Evolutionary conservation across 2,329 filamentous ascomycete species (phyloP), one percentile per base, ranked within the genome.

Genomic region (Cladorrhinum sp.): DNA sequence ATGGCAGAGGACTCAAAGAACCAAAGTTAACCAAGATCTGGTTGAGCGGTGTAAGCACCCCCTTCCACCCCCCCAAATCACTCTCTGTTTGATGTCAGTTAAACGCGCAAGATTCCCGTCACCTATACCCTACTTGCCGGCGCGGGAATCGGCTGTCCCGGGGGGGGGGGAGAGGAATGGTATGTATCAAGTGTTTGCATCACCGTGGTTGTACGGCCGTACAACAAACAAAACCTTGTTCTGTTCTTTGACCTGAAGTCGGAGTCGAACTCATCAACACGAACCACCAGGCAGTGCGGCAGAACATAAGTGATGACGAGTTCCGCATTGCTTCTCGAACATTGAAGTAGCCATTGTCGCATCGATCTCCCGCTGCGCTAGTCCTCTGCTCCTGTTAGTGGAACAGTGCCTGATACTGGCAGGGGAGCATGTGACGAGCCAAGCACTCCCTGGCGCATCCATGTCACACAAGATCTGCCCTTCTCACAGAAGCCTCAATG

Each of bases 401-500:
- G 24, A 42, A 24, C 28, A 55, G 4, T 24, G 12, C 39, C 53
- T 55, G 53, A 55, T 24, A 55, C 53, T 42, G 23, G 28, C 39
- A 57, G 54, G 54, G 39, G 24, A 42, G 36, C 54, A 57, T 55
- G 54, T 48, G 54, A 57, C 14, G 18, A 57, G 54, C 39, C 39
- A 57, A 57, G 39, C 39, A 18, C 20, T 18, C 42, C 42, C 16
- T 42, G 36, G 36, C 36, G 14, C 54, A 55, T 23, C 59, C 53
- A 51, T 46, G 59, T 63, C 61, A 61, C 63, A 61, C 54, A 48
- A 56, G 46, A 60, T 52, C 57, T n/a, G n/a, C 4, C 18, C 23
- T n/a, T 24, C 36, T 46, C 55, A 30, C 4, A 39, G n/a, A 42
- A 42, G 33, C 9, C 33, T 55, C 48, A 39, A 18, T 57, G 30